These are phyloP conservation scores for Penicillium sp. DNA, from an alignment of 2,329 filamentous ascomycete species.

Conservation along the genomic window DNA sequence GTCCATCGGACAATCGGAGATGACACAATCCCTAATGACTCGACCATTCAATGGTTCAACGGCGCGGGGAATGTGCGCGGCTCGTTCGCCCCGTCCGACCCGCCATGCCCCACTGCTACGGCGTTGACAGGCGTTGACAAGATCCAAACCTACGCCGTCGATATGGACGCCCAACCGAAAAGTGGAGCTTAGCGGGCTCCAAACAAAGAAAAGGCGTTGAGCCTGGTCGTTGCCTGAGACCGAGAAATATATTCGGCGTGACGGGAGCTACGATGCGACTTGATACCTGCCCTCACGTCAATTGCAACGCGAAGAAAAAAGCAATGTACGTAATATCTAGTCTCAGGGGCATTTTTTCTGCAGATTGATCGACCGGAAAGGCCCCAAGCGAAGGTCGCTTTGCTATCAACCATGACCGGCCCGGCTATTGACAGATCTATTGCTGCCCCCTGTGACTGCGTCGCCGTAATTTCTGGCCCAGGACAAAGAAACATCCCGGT, in stretches of 20 bases:
- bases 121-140: neutral
- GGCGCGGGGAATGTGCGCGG: neutral
- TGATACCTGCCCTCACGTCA: neutral
- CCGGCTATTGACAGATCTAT: constrained; percentile 7
- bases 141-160: neutral
- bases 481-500: constrained; percentile 6
- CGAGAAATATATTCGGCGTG: neutral
- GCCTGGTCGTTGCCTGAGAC: neutral
- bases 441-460: neutral
- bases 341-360: constrained; percentile 1
- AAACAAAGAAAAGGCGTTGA: neutral
- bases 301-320: neutral
- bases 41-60: neutral
- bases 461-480: neutral
- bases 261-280: neutral
- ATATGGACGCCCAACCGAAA: neutral
- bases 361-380: constrained; percentile 1
- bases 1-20: neutral
- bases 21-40: neutral
- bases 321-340: neutral
- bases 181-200: neutral
- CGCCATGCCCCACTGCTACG: neutral
- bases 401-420: constrained; percentile 4
- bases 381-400: neutral
- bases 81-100: neutral